A percentile compares a stretch with the other conserved stretches of the same genome.
These are phyloP conservation scores for Phytomonas serpens DNA, from an alignment of 208 protist genomes.

Conservation along the genomic window DNA sequence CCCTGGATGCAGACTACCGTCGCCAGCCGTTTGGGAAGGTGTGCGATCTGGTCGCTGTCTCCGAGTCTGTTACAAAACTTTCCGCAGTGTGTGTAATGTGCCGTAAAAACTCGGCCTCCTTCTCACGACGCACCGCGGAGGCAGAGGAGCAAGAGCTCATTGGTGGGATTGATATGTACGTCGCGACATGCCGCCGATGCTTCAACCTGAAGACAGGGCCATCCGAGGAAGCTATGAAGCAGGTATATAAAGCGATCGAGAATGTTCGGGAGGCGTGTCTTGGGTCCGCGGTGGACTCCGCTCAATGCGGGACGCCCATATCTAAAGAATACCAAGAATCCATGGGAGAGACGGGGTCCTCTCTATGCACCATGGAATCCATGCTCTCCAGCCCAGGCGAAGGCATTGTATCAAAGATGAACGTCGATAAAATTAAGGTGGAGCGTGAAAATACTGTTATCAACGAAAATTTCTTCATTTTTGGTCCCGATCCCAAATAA, in stretches of 20 bases:
- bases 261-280: conserved; percentile 14
- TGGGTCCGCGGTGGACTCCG: not conserved
- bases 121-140: conserved; percentile 73
- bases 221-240: conserved; percentile 1
- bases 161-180: conserved; percentile 92
- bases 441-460: too few species aligned
- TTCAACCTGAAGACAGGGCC: conserved; percentile 22
- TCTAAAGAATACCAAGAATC: not conserved
- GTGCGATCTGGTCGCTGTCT: conserved; percentile 76
- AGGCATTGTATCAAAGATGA: not conserved
- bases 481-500: not conserved
- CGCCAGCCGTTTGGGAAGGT: conserved; percentile 86
- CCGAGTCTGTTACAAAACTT: conserved; percentile 89
- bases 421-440: not conserved
- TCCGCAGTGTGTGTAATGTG: conserved; percentile 90
- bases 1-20: conserved; percentile 91
- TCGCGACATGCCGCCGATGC: conserved; percentile 86
- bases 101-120: conserved; percentile 63
- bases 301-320: not conserved
- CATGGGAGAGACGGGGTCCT: not conserved
- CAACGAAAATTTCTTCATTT: too few species aligned
- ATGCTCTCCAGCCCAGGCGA: not conserved
- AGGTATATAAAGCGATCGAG: not conserved
- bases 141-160: conserved; percentile 79
- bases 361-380: not conserved